Conservation (phyloP, 2,329 filamentous ascomycete species). For the Fusarium xyrophilum region DNA sequence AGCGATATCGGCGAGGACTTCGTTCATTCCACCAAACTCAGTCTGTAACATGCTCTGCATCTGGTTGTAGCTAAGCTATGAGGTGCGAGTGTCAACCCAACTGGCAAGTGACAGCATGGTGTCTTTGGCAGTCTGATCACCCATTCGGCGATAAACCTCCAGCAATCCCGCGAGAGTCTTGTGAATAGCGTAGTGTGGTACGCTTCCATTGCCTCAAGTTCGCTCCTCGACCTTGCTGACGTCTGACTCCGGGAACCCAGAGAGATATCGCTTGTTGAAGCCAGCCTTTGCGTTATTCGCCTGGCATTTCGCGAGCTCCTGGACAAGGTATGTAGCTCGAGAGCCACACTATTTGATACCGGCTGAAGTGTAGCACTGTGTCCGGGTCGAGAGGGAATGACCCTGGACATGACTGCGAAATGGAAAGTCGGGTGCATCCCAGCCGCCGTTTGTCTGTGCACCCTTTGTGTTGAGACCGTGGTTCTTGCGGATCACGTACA, state of each 20-base stretch:
- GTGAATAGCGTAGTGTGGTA: constrained; percentile 62
- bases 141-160: constrained; percentile 56
- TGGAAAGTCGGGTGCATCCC: constrained; percentile 62
- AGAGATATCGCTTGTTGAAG: constrained; percentile 56
- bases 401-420: constrained; percentile 61
- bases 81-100: constrained; percentile 58
- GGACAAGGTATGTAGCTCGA: constrained; percentile 54
- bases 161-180: constrained; percentile 60
- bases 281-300: constrained; percentile 55
- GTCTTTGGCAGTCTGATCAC: constrained; percentile 51
- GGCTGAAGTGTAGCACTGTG: constrained; percentile 55
- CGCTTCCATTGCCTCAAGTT: constrained; percentile 56
- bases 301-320: constrained; percentile 59
- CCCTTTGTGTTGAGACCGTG: constrained; percentile 48
- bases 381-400: constrained; percentile 59
- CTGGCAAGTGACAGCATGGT: constrained; percentile 54
- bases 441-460: constrained; percentile 56
- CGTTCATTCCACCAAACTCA: constrained; percentile 63
- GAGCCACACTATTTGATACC: constrained; percentile 53
- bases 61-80: constrained; percentile 49
- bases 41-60: constrained; percentile 58
- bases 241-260: constrained; percentile 60
- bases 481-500: constrained; percentile 27
- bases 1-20: constrained; percentile 57
- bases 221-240: constrained; percentile 53